These are phyloP conservation scores for Symbiodinium natans DNA, from an alignment of 73 alveolate species.

Conservation along the genomic window DNA sequence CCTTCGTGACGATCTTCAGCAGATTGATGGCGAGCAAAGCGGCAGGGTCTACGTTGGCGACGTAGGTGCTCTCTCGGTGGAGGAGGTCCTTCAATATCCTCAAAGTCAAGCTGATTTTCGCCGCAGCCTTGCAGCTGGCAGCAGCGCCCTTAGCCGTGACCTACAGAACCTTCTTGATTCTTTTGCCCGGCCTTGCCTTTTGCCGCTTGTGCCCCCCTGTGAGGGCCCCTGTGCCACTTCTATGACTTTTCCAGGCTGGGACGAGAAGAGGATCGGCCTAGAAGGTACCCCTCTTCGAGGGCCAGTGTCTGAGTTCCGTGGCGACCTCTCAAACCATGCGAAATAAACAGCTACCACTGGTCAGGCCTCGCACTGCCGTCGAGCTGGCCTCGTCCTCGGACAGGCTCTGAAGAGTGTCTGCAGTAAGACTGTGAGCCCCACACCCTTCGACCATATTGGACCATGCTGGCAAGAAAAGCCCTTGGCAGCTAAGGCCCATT, in stretches of 20 bases:
- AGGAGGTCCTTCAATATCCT: neutral
- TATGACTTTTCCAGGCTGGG: conserved; percentile 22
- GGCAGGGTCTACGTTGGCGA: neutral
- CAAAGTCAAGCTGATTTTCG: neutral
- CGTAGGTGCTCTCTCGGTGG: neutral
- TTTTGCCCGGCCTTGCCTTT: too few relatives aligned
- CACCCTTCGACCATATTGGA: too few relatives aligned
- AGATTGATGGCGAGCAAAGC: neutral
- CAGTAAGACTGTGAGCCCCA: too few relatives aligned
- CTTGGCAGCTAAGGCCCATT: neutral
- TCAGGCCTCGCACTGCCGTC: neutral
- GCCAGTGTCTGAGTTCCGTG: neutral
- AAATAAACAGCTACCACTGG: neutral
- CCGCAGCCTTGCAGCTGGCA: neutral
- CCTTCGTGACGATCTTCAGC: neutral
- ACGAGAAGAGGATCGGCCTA: neutral
- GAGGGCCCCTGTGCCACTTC: too few relatives aligned
- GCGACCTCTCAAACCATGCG: too few relatives aligned
- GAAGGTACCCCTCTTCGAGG: neutral
- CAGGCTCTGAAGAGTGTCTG: too few relatives aligned
- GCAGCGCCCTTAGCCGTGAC: neutral
- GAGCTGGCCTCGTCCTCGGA: neutral
- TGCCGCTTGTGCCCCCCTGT: too few relatives aligned
- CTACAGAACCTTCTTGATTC: too few relatives aligned
- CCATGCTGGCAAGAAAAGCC: too few relatives aligned